phyloP scores from a whole-genome alignment of 2,329 filamentous ascomycete genomes.

The Aureobasidium sp. region DNA sequence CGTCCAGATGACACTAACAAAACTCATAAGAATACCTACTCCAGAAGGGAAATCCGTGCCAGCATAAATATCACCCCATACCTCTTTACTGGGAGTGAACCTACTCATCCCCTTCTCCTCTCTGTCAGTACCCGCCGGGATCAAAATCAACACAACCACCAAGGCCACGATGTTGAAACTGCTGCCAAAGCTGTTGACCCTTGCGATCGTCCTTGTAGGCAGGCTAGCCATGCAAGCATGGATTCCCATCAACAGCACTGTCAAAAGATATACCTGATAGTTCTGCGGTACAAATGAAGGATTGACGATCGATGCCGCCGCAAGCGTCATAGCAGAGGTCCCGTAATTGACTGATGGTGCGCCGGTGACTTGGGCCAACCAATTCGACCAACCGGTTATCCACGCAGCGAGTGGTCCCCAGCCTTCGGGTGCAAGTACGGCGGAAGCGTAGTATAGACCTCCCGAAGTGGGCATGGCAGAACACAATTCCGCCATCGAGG shows the following conservation, averaged over 20 bases:
- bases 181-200: conserved; percentile 63
- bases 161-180: conserved; percentile 65
- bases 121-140: conserved; percentile 53
- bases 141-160: conserved; percentile 59
- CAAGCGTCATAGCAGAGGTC: conserved; percentile 63
- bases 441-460: conserved; percentile 66
- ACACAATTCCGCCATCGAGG: conserved; percentile 61
- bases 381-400: conserved; percentile 66
- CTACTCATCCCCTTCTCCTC: conserved; percentile 48
- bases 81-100: conserved; percentile 51
- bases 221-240: conserved; percentile 62
- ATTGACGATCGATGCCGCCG: conserved; percentile 60
- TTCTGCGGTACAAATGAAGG: conserved; percentile 57
- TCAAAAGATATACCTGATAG: conserved; percentile 64
- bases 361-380: conserved; percentile 59
- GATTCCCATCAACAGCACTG: conserved; percentile 58
- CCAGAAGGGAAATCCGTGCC: conserved; percentile 62
- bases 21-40: conserved; percentile 63
- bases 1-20: conserved; percentile 64
- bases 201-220: conserved; percentile 63
- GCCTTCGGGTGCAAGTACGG: conserved; percentile 60
- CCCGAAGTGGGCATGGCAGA: conserved; percentile 63
- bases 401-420: conserved; percentile 61
- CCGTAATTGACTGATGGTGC: conserved; percentile 63
- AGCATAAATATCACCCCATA: conserved; percentile 61